Evolutionary conservation across 179 eudicot genomes (phyloP).

Genomic region (Silene noctiflora): DNA sequence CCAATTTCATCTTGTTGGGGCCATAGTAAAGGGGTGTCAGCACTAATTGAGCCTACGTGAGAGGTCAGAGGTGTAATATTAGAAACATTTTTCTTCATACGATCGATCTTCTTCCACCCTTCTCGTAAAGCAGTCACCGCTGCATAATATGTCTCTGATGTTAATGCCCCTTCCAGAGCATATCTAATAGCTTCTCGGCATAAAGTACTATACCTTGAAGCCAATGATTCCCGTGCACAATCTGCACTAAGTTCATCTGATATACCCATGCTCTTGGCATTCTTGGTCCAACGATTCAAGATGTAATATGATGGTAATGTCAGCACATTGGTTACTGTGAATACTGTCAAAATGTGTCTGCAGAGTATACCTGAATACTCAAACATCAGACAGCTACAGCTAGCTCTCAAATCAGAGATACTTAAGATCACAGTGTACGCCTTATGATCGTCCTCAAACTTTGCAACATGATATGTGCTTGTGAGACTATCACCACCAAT

Average conservation of each 20-base stretch:
- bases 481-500: slow-evolving; percentile 60
- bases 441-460: slow-evolving; percentile 74
- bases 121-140: slow-evolving; percentile 64
- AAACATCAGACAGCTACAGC: slow-evolving; percentile 86
- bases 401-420: slow-evolving; percentile 60
- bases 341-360: slow-evolving; percentile 78
- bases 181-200: slow-evolving; percentile 75
- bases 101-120: slow-evolving; percentile 55
- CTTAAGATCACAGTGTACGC: slow-evolving; percentile 61
- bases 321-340: slow-evolving; percentile 85
- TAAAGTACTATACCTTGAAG: slow-evolving; percentile 58
- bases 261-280: slow-evolving; percentile 50
- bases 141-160: slow-evolving; percentile 53
- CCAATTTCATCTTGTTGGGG: slow-evolving; percentile 42
- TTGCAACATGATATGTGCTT: slow-evolving; percentile 71
- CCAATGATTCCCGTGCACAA: slow-evolving; percentile 43
- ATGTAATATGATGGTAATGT: slow-evolving; percentile 85
- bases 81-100: slow-evolving; percentile 52
- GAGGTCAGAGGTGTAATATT: slow-evolving; percentile 45
- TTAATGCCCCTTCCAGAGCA: slow-evolving; percentile 68
- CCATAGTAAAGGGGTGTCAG: slow-evolving; percentile 42
- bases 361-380: slow-evolving; percentile 86
- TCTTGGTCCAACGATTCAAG: slow-evolving; percentile 80
- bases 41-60: slow-evolving; percentile 39
- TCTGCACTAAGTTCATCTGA: slow-evolving; percentile 39